Conservation (phyloP, 768 basidiomycete genomes). For the Pleurotus salmoneostramineus region DNA sequence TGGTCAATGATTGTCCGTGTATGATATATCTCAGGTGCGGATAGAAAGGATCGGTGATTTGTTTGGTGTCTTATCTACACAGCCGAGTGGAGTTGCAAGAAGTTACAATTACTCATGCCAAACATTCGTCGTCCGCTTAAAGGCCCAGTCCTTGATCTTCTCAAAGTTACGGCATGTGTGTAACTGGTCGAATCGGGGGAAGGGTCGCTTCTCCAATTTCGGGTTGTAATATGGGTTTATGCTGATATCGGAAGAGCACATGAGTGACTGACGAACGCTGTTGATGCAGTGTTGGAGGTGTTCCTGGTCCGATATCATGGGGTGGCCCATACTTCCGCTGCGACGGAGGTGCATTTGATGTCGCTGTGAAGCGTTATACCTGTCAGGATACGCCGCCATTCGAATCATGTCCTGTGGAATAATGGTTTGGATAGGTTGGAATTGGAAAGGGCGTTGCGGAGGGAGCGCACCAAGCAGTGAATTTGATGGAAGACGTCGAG, state of each 20-base stretch:
- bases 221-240: conserved; percentile 16
- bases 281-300: conserved; percentile 19
- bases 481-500: conserved; percentile 23
- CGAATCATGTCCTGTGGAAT: conserved; percentile 15
- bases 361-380: conserved; percentile 5
- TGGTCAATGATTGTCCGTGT: not conserved
- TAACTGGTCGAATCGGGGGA: not conserved
- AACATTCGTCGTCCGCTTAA: conserved; percentile 4
- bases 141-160: conserved; percentile 15
- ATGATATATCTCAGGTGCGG: not conserved
- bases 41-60: not conserved
- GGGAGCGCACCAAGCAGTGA: conserved; percentile 19
- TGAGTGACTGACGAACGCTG: conserved; percentile 16
- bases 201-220: not conserved
- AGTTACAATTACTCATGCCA: not conserved
- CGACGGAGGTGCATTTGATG: not conserved
- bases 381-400: conserved; percentile 9
- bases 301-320: conserved; percentile 9
- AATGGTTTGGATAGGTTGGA: not conserved
- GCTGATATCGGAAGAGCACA: conserved; percentile 17
- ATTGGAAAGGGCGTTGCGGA: not conserved
- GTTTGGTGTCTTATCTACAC: not conserved
- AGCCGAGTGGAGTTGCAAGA: not conserved
- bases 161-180: conserved; percentile 17
- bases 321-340: conserved; percentile 2